Base-by-base conservation (phyloP, 768 basidiomycete species). In the Serendipita sp. region DNA sequence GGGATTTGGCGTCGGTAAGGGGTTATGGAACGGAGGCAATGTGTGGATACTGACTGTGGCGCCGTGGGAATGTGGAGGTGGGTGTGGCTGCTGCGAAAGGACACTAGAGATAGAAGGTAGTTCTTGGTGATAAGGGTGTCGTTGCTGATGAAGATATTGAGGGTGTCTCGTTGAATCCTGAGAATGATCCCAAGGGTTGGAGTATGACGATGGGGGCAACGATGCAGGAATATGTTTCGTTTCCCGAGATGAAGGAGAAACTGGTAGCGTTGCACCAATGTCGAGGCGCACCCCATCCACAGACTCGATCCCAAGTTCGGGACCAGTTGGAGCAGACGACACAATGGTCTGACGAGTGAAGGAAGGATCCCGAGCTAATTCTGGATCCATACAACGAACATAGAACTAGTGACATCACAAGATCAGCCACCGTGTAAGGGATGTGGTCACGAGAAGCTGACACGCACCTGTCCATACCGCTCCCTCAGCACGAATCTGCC, bases 311-410 rank as follows among this genome's bases (percentile, higher is more conserved):
- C 24, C 24, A 28, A 20, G n/a, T 48, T 17, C 34, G 5, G 34
- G 34, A 14, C 34, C 34, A 38, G 34, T 14, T 7, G 45, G 45
- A 50, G 20, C 17, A 7, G 2, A 5, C 11, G 45, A 17, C 7
- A 22, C 20, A 20, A 50, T 28, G 14, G 11, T n/a, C 30, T 58
- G 53, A 20, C 53, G 20, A 11, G 53, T 28, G 28, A 58, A 58
- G 22, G 20, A 22, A 24, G 53, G 53, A n/a, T 58, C 53, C 17
- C 31, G 20, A 24, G 22, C 22, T 11, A 58, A 24, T 28, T 22
- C 17, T 58, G 53, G 53, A 31, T 58, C 53, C 53, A 58, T 28
- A 24, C 53, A 58, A 33, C 30, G 53, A 58, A 58, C 31, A 31
- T 58, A 58, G 2, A 58, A 58, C 53, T 58, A 33, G 24, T 34